Conservation (phyloP, 768 basidiomycete genomes). For the Agrocybe pediades region DNA sequence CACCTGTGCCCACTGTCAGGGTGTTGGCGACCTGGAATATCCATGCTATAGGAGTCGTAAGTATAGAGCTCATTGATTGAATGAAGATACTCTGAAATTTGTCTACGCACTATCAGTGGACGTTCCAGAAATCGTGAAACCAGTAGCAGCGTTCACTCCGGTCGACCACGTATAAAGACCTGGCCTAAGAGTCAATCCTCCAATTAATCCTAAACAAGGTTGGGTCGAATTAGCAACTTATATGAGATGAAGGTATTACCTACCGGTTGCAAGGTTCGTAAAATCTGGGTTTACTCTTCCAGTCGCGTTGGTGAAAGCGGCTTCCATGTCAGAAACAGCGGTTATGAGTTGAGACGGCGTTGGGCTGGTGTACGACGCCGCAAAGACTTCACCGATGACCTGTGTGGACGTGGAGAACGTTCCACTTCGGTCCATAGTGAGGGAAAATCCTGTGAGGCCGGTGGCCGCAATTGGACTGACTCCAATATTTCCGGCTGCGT, state of each 20-base stretch:
- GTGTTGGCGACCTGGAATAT: constrained; percentile 23
- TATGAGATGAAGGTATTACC: not conserved
- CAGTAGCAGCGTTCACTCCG: constrained; percentile 13
- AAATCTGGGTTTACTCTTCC: constrained; percentile 18
- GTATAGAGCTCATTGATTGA: not conserved
- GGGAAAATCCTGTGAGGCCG: constrained; percentile 23
- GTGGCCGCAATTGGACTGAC: constrained; percentile 20
- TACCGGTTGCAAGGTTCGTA: constrained; percentile 16
- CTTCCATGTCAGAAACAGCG: constrained; percentile 21
- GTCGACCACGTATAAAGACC: constrained; percentile 22
- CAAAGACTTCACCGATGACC: constrained; percentile 22
- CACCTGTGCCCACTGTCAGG: constrained; percentile 4
- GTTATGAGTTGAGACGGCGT: constrained; percentile 21
- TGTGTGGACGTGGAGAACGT: constrained; percentile 22
- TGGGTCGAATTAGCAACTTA: not conserved
- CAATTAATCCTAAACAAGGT: constrained; percentile 16
- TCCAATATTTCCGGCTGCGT: constrained; percentile 19
- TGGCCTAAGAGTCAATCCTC: constrained; percentile 18
- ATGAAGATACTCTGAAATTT: not conserved
- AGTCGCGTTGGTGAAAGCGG: constrained; percentile 21
- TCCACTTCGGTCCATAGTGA: constrained; percentile 14
- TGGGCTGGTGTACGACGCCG: constrained; percentile 19
- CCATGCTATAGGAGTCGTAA: constrained; percentile 11
- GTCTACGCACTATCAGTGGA: constrained; percentile 10
- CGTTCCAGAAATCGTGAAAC: constrained; percentile 9